These are phyloP conservation scores for Entrophospora sp. DNA, from an alignment of 192 early-diverging fungal species.

Conservation along the genomic window DNA sequence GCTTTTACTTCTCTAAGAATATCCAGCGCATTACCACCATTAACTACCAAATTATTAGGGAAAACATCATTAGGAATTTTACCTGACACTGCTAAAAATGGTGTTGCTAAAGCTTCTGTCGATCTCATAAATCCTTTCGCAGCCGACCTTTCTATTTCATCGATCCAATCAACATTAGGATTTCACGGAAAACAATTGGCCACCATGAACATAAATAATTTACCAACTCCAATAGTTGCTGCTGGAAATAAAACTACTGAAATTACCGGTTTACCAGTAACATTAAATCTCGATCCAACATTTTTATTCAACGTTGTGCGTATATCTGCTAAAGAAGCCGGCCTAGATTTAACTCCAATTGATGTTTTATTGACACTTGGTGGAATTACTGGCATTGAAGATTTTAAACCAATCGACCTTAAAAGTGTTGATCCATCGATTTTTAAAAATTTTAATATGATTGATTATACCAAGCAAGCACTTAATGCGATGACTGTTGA, in stretches of 20 bases:
- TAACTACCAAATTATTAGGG: conserved; percentile 34
- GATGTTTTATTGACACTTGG: conserved; percentile 28
- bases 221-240: not conserved
- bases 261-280: conserved; percentile 10
- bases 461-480: conserved; percentile 35
- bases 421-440: conserved; percentile 19
- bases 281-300: conserved; percentile 33
- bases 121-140: conserved; percentile 48
- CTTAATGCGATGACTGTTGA: conserved; percentile 39
- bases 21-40: conserved; percentile 38
- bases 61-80: conserved; percentile 33
- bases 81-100: conserved; percentile 31
- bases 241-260: not conserved
- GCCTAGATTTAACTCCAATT: conserved; percentile 22
- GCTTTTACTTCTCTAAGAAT: conserved; percentile 37
- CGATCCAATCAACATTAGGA: conserved; percentile 35
- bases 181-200: conserved; percentile 37
- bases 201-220: conserved; percentile 20
- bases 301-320: conserved; percentile 27
- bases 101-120: conserved; percentile 37
- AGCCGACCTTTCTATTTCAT: conserved; percentile 37
- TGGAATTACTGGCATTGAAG: not conserved
- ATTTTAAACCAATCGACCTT: too few relatives aligned
- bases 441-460: conserved; percentile 41
- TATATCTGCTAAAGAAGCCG: conserved; percentile 21